Evolutionary conservation across 2,329 filamentous ascomycete genomes (phyloP).

Genomic region (Immersiporthe knoxdaviesiana): DNA sequence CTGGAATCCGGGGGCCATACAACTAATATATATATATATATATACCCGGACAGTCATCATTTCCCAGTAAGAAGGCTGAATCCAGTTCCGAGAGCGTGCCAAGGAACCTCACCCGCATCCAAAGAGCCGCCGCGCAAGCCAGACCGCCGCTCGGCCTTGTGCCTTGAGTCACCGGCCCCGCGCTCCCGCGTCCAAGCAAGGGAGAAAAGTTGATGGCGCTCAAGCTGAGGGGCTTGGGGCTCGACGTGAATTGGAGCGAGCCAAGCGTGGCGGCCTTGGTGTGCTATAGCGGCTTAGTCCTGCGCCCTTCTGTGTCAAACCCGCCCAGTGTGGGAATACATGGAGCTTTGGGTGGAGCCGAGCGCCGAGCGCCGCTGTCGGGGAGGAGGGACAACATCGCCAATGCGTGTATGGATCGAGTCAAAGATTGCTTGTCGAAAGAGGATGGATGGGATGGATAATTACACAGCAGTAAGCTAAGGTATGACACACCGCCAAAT

Average conservation of each 20-base stretch:
- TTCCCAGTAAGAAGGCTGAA: not conserved
- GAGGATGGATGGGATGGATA: too few relatives aligned
- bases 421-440: not conserved
- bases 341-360: not conserved
- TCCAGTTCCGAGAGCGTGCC: not conserved
- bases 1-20: not conserved
- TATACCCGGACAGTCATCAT: not conserved
- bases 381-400: not conserved
- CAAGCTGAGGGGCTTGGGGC: not conserved
- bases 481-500: not conserved
- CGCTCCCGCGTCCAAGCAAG: too few relatives aligned
- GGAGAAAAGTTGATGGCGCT: not conserved
- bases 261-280: not conserved
- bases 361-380: conserved; percentile 12
- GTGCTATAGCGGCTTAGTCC: not conserved
- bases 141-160: not conserved
- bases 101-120: not conserved
- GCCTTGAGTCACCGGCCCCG: conserved; percentile 3
- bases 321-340: not conserved
- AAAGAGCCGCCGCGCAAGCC: not conserved
- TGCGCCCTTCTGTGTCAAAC: conserved; percentile 7
- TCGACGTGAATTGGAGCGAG: not conserved
- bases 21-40: not conserved
- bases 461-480: not conserved
- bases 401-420: not conserved